A percentile compares a stretch with the other conserved stretches of the same genome.
phyloP scores from a whole-genome alignment of 2,329 filamentous ascomycete species.

The Aschersonia sp. region DNA sequence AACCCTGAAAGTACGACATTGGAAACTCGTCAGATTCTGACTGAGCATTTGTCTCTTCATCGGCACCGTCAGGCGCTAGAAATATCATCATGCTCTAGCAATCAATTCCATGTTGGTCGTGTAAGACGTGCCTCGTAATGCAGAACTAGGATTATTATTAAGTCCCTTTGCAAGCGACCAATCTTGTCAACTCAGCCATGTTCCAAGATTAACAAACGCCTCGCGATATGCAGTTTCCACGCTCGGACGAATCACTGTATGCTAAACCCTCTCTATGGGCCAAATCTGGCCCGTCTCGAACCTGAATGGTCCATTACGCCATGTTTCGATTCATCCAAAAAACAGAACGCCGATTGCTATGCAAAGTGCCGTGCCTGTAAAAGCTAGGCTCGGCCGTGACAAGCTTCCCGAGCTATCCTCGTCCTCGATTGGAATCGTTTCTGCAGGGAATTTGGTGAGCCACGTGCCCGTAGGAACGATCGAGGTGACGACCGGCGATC shows the following conservation, averaged over 20 bases:
- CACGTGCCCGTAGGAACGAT: conserved; percentile 18
- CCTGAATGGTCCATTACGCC: conserved; percentile 2
- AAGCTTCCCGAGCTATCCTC: conserved; percentile 9
- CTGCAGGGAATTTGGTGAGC: conserved; percentile 8
- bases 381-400: conserved; percentile 5
- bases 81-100: no score
- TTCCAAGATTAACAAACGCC: no score
- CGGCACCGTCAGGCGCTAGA: no score
- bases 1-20: no score
- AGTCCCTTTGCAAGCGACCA: no score
- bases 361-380: conserved; percentile 13
- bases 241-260: background rate
- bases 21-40: no score
- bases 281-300: background rate
- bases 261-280: background rate
- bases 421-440: conserved; percentile 11
- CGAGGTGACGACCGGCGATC: conserved; percentile 24
- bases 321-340: conserved; percentile 10
- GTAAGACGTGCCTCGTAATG: no score
- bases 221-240: no score
- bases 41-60: no score
- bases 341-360: conserved; percentile 26
- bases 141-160: no score
- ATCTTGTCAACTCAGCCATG: no score
- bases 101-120: no score